Conservation (phyloP, 1,284 basidiomycete species). For the Boletellus deceptivus region DNA sequence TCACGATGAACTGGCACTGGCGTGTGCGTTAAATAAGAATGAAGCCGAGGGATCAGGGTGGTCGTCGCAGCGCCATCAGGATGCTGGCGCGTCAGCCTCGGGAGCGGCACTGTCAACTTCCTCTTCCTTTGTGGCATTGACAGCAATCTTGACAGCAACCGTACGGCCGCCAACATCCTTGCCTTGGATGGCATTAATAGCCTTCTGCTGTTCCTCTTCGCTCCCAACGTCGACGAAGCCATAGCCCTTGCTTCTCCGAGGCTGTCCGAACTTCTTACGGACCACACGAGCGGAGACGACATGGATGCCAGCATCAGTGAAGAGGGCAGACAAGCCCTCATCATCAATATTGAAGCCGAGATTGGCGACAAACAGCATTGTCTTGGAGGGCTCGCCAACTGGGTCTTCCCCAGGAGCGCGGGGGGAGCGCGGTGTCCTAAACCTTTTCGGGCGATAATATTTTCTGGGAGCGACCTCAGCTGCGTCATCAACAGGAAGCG, state of each 20-base stretch:
- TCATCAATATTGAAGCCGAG: conserved; percentile 91
- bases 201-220: conserved; percentile 83
- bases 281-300: conserved; percentile 86
- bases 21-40: conserved; percentile 31
- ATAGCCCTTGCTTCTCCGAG: conserved; percentile 87
- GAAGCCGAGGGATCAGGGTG: conserved; percentile 28
- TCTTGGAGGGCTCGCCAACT: conserved; percentile 78
- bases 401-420: conserved; percentile 76
- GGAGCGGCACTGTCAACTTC: conserved; percentile 31
- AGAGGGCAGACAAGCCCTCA: conserved; percentile 69
- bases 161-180: conserved; percentile 78
- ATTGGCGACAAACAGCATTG: conserved; percentile 91
- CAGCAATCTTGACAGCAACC: conserved; percentile 87
- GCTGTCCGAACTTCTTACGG: conserved; percentile 75
- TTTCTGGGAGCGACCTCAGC: conserved; percentile 41
- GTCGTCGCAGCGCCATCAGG: conserved; percentile 20
- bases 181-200: conserved; percentile 77
- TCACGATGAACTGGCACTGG: conserved; percentile 26
- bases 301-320: conserved; percentile 78
- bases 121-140: conserved; percentile 58
- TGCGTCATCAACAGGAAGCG: conserved; percentile 36
- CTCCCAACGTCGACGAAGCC: conserved; percentile 90
- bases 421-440: conserved; percentile 52
- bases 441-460: conserved; percentile 59
- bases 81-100: conserved; percentile 15